A percentile compares a stretch with the other conserved stretches of the same genome.
These are phyloP conservation scores for Wallacemonas collosoma DNA, from an alignment of 208 protist genomes.

Conservation along the genomic window DNA sequence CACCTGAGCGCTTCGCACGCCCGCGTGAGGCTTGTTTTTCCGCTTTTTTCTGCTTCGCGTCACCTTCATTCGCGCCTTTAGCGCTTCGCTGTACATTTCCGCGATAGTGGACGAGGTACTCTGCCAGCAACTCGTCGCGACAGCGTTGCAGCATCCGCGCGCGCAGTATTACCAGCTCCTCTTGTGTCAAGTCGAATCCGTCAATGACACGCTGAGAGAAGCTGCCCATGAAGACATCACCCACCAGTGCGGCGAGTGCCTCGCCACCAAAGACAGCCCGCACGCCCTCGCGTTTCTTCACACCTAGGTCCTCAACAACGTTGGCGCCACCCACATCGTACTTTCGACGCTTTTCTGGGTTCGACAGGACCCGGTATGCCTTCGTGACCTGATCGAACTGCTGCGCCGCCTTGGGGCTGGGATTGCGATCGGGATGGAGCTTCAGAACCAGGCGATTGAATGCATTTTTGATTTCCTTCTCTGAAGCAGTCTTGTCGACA, in stretches of 20 bases:
- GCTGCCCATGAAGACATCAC: slow-evolving; percentile 72
- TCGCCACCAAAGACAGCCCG: slow-evolving; percentile 85
- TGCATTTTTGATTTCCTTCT: slow-evolving; percentile 85
- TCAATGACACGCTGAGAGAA: slow-evolving; percentile 85
- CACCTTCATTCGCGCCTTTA: too few relatives aligned
- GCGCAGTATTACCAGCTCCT: slow-evolving; percentile 68
- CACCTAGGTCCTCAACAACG: slow-evolving; percentile 90
- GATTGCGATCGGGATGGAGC: slow-evolving; percentile 90
- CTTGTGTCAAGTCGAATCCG: slow-evolving; percentile 72
- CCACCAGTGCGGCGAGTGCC: slow-evolving; percentile 39
- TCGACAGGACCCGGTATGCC: slow-evolving; percentile 97
- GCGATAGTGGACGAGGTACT: slow-evolving; percentile 52
- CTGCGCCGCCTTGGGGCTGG: slow-evolving; percentile 71
- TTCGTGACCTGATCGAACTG: slow-evolving; percentile 92
- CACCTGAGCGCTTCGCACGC: not conserved
- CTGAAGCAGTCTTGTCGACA: slow-evolving; percentile 52
- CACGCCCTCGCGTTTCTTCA: slow-evolving; percentile 70
- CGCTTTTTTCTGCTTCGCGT: not conserved
- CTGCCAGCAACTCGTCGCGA: slow-evolving; percentile 63
- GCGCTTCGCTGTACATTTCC: not conserved
- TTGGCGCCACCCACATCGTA: slow-evolving; percentile 98
- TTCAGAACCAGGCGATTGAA: slow-evolving; percentile 88
- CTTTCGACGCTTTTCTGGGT: slow-evolving; percentile 94
- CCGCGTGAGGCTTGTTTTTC: not conserved
- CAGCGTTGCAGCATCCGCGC: slow-evolving; percentile 66